phyloP scores from a whole-genome alignment of 345 rosid species.

The Dipteronia dyeriana region DNA sequence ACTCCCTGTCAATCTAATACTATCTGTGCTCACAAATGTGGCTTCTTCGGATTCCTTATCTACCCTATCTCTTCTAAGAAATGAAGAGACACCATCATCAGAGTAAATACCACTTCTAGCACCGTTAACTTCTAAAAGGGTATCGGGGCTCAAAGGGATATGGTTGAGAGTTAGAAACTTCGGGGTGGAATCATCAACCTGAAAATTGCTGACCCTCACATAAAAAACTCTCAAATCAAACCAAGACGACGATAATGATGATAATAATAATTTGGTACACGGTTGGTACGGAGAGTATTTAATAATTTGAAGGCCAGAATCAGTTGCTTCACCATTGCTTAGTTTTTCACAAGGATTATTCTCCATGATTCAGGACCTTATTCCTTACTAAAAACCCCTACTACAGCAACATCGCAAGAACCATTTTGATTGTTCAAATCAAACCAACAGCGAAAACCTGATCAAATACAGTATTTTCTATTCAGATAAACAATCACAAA shows the following conservation, averaged over 20 bases:
- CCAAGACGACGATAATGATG: conserved; percentile 44
- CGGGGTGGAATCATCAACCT: conserved; percentile 64
- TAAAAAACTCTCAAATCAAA: conserved; percentile 91
- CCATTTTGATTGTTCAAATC: conserved; percentile 12
- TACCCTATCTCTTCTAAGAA: conserved; percentile 79
- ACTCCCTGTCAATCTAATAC: conserved; percentile 74
- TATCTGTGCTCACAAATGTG: conserved; percentile 87
- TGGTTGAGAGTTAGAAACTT: conserved; percentile 76
- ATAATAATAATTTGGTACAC: conserved; percentile 28
- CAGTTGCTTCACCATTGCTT: conserved; percentile 36
- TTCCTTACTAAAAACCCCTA: conserved; percentile 39
- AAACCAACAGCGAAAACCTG: conserved; percentile 16
- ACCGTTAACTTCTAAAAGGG: conserved; percentile 82
- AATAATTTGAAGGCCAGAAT: conserved; percentile 51
- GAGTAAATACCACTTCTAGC: conserved; percentile 53
- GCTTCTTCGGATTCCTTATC: conserved; percentile 82
- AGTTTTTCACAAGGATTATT: conserved; percentile 46
- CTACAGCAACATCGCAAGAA: neutral
- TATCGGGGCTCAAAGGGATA: conserved; percentile 68
- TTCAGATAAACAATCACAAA: conserved; percentile 6
- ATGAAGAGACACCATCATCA: conserved; percentile 57
- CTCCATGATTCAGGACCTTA: conserved; percentile 50
- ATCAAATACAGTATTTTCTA: conserved; percentile 8
- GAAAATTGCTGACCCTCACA: conserved; percentile 74
- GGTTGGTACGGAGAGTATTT: conserved; percentile 65